Base-by-base conservation (phyloP, 345 rosid genomes). In the Draba incana region DNA sequence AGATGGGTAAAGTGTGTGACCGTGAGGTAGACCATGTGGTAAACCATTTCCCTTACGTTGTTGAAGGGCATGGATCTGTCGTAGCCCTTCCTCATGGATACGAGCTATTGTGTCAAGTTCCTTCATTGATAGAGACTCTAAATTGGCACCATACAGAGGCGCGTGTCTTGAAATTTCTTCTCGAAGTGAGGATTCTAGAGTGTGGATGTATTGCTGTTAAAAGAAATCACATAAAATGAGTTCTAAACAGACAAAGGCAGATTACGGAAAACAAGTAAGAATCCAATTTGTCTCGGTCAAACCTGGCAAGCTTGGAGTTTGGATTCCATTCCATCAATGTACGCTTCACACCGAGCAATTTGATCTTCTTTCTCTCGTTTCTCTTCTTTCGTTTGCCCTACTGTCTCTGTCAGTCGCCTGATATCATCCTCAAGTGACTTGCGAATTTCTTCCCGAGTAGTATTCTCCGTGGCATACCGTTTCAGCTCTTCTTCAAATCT, bases 121-220 rank as follows among this genome's bases (percentile, higher is more conserved):
- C 74, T 83, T 84, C 96, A 89, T 80, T 7, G 99, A 89, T 14
- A 95, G 84, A 74, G 87, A 81, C 75, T 95, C 98, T 79, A 95
- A 68, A 61, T 90, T 92, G 11, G 92, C 99, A 69, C 99, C 98
- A 8, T 95, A 95, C 2, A 95, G 85, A 5, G 99, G 99, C 8
- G 99, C 99, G 51, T 92, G 98, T 45, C 89, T 77, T 1, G 92
- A 76, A 83, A 92, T 90, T 77, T 92, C 98, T 52, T 92, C 98
- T 69, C 84, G 92, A 63, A 90, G 89, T 8, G 89, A 85, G 46
- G 80, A 77, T 79, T 92, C 84, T 8, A 92, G 81, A 16, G 85
- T 74, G 76, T 88, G 88, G 50, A 92, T 88, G 75, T 86, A 85
- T 86, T 88, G 96, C 99, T 95, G 96, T 78, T 78, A 31, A 74